Base-by-base conservation (phyloP, 2,329 filamentous ascomycete genomes). In the Paracamarosporium sp. region DNA sequence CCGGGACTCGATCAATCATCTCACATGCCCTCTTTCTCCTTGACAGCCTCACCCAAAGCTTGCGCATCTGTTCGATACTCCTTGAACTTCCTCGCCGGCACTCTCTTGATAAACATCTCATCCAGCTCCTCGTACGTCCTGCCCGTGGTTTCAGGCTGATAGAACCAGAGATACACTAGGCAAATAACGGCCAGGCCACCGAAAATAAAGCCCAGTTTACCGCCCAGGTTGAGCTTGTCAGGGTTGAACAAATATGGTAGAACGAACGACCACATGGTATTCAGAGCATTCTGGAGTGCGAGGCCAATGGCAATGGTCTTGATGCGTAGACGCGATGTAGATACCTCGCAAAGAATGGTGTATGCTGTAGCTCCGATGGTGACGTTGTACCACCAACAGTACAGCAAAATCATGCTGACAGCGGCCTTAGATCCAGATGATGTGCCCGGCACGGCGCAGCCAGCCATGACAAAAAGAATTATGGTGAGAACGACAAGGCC, bases 361-460 rank as follows among this genome's bases (percentile, higher is more conserved):
- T 94, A 96, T 73, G 90, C 92, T 5, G 96, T 91, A 0, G 92
- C 93, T 28, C 92, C 92, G 43, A 96, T 91, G 0, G 90, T 90
- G 38, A 93, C 81, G 72, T 96, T 91, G 77, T 96, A 96, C 72
- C 88, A 86, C 46, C 93, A 79, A 0, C 91, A 64, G 28, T 62
- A 69, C 11, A 69, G 11, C 1, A 71, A 36, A 24, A 66, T 62
- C 59, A 69, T 63, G 59, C 78, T 78, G 56, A 77, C 74, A 12
- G 61, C 63, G 27, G 62, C 70, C 27, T 67, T 63, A 3, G 93
- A 81, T 0, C 90, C 90, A 4, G 93, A 81, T 1, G 77, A 68
- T 0, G 55, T 54, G 1, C 53, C 60, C 12, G 56, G 55, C 4
- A 60, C 57, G 4, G 60, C 60, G 43, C 56, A 46, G 28, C 80